phyloP scores from a whole-genome alignment of 495 filamentous ascomycete species.

The Clohesyomyces aquaticus region DNA sequence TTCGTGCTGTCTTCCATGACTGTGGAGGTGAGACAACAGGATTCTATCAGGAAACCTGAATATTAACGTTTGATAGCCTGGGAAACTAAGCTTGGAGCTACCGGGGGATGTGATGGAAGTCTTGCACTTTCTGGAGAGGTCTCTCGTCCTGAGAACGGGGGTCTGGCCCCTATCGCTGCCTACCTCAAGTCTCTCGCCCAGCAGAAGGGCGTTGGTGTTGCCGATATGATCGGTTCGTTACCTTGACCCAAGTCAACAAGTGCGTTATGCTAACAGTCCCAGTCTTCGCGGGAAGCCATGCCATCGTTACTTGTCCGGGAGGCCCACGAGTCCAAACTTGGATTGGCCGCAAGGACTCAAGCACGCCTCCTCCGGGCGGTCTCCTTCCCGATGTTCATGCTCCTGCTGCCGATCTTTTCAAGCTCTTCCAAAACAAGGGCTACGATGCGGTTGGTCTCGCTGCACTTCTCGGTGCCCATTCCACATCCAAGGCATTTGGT shows the following conservation, averaged over 20 bases:
- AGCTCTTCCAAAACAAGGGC: conserved; percentile 43
- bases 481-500: conserved; percentile 35
- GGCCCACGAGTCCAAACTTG: conserved; percentile 41
- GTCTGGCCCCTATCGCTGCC: conserved; percentile 38
- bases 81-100: conserved; percentile 28
- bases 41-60: not conserved
- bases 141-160: conserved; percentile 42
- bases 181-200: conserved; percentile 26
- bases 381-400: conserved; percentile 42
- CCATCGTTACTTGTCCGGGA: conserved; percentile 44
- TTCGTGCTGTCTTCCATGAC: conserved; percentile 37
- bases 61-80: conserved; percentile 24
- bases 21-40: conserved; percentile 21
- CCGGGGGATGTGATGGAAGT: conserved; percentile 44
- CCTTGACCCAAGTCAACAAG: not conserved
- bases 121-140: conserved; percentile 37
- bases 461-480: conserved; percentile 44
- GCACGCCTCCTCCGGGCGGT: conserved; percentile 26
- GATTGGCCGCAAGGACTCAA: conserved; percentile 39
- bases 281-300: conserved; percentile 40
- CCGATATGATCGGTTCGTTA: conserved; percentile 38
- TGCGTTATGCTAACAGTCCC: not conserved
- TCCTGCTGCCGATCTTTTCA: conserved; percentile 30
- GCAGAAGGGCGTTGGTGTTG: conserved; percentile 35
- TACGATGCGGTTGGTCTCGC: conserved; percentile 41